Conservation (phyloP, 2,329 filamentous ascomycete genomes). For the Aureobasidium zeae region DNA sequence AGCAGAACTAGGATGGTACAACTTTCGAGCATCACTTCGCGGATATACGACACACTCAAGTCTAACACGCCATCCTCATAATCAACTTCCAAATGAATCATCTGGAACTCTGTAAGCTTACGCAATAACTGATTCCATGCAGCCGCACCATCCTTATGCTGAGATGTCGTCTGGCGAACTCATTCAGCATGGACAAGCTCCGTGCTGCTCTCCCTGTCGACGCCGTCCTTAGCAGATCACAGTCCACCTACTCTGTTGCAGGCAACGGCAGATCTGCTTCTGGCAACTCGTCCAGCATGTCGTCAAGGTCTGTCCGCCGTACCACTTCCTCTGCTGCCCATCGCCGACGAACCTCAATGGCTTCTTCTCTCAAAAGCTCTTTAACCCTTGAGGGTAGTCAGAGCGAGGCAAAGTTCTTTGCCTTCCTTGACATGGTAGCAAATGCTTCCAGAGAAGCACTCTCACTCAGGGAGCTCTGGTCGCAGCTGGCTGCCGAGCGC, state of each 20-base stretch:
- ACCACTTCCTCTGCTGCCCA: constrained; percentile 8
- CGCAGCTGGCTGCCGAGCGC: constrained; percentile 24
- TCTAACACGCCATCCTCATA: too few species aligned
- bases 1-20: too few species aligned
- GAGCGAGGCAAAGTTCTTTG: constrained; percentile 27
- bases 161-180: too few species aligned
- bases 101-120: too few species aligned
- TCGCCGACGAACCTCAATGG: constrained; percentile 21
- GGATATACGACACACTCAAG: too few species aligned
- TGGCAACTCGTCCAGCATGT: neutral
- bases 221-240: constrained; percentile 10
- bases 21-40: too few species aligned
- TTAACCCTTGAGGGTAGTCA: constrained; percentile 24
- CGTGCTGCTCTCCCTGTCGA: constrained; percentile 11
- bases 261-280: constrained; percentile 1
- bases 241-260: constrained; percentile 8
- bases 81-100: too few species aligned
- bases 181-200: constrained; percentile 12
- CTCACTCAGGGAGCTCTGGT: constrained; percentile 26
- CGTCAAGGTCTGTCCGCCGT: constrained; percentile 1
- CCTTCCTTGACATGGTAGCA: constrained; percentile 26
- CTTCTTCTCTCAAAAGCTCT: constrained; percentile 22
- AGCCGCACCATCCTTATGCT: too few species aligned
- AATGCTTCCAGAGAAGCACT: constrained; percentile 25
- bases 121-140: too few species aligned